Percentiles rank a stretch among this genome's conserved stretches.
Conservation (phyloP, 2,329 filamentous ascomycete genomes). For the Didymosphaeria variabile region DNA sequence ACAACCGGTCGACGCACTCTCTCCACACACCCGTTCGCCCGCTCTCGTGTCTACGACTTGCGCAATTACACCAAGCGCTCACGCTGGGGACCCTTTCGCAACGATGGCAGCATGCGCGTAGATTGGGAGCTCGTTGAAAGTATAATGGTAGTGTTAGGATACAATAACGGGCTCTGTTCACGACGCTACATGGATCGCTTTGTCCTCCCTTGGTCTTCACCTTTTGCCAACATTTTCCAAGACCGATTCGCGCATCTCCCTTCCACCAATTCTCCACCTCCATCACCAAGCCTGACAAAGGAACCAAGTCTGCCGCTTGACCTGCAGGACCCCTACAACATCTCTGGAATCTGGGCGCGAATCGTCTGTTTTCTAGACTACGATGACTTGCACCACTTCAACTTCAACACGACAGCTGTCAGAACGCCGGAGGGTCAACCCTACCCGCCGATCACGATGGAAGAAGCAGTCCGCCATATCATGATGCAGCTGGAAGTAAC, state of each 20-base stretch:
- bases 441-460: constrained; percentile 65
- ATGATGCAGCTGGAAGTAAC: constrained; percentile 71
- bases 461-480: constrained; percentile 76
- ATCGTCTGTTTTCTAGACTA: constrained; percentile 61
- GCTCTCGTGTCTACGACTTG: constrained; percentile 77
- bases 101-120: constrained; percentile 68
- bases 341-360: constrained; percentile 10
- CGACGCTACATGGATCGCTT: constrained; percentile 33
- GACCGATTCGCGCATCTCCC: constrained; percentile 2
- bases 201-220: constrained; percentile 39
- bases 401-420: constrained; percentile 64
- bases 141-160: constrained; percentile 72
- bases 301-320: constrained; percentile 17
- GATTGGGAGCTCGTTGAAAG: constrained; percentile 86
- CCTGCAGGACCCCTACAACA: constrained; percentile 11
- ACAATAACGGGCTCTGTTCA: constrained; percentile 59
- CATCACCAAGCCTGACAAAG: constrained; percentile 17
- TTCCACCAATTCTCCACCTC: background rate
- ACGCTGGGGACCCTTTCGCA: constrained; percentile 75
- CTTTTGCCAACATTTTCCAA: constrained; percentile 37
- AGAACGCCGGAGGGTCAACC: constrained; percentile 48
- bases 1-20: constrained; percentile 38
- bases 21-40: constrained; percentile 67
- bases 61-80: constrained; percentile 70
- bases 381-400: constrained; percentile 75